phyloP scores from a whole-genome alignment of 257 asterid species.

The Perilla frutescens region DNA sequence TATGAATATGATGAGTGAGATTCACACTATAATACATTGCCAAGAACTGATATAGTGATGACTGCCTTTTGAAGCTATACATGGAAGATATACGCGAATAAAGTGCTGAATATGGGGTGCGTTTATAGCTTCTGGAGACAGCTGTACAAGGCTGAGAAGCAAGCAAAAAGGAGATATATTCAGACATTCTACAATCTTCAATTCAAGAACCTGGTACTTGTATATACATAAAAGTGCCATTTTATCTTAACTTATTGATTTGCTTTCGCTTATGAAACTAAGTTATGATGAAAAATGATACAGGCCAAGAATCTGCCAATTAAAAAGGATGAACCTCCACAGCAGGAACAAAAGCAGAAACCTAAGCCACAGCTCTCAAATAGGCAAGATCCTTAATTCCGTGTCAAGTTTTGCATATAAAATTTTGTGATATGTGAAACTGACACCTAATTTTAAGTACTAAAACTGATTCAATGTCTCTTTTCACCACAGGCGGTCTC shows the following conservation, averaged over 20 bases:
- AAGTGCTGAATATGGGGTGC: constrained; percentile 85
- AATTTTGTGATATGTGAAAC: background rate
- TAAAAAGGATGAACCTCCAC: constrained; percentile 59
- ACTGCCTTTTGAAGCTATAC: constrained; percentile 66
- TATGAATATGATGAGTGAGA: too few species aligned
- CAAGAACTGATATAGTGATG: background rate
- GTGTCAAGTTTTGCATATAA: background rate
- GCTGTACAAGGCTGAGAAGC: constrained; percentile 61
- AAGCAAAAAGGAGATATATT: constrained; percentile 73
- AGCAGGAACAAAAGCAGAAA: constrained; percentile 52
- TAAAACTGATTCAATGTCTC: constrained; percentile 34
- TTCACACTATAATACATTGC: background rate
- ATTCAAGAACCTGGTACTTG: constrained; percentile 68
- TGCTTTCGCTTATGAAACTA: background rate
- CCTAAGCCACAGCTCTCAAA: constrained; percentile 48
- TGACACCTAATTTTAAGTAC: background rate
- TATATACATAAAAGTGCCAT: background rate
- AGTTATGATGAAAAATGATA: constrained; percentile 2
- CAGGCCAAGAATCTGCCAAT: constrained; percentile 63
- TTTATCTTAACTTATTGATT: background rate
- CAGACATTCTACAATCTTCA: constrained; percentile 80
- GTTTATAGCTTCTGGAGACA: constrained; percentile 81
- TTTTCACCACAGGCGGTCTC: constrained; percentile 60
- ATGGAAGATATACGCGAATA: constrained; percentile 91
- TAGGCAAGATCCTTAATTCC: constrained; percentile 45